Evolutionary conservation across 2,329 filamentous ascomycete genomes (phyloP).

Genomic region (Neonectria punicea): DNA sequence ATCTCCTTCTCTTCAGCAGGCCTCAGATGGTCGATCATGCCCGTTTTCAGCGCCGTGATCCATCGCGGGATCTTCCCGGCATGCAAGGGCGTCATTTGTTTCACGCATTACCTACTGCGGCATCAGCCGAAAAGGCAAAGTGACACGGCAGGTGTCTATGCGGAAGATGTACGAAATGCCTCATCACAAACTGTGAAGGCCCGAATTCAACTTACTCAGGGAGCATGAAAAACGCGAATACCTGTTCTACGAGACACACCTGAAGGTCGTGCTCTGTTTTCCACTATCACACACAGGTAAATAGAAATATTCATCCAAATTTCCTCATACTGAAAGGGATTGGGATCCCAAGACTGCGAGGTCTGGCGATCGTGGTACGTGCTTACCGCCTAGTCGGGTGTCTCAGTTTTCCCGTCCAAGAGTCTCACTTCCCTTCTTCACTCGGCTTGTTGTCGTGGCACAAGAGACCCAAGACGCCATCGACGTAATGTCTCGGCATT

Average conservation of each 20-base stretch:
- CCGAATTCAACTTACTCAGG: not conserved
- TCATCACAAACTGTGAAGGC: too few species aligned
- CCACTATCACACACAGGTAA: not conserved
- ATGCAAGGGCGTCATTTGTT: not conserved
- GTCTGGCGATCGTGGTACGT: not conserved
- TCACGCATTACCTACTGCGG: not conserved
- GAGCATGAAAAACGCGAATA: too few species aligned
- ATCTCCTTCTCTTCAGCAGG: not conserved
- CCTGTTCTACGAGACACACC: too few species aligned
- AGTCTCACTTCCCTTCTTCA: not conserved
- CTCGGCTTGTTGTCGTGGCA: not conserved
- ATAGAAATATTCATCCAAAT: not conserved
- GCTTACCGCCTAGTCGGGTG: not conserved
- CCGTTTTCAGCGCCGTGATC: not conserved
- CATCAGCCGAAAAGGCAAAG: not conserved
- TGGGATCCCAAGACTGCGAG: too few species aligned
- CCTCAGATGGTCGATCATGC: not conserved
- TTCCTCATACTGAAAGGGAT: too few species aligned
- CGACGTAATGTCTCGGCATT: not conserved
- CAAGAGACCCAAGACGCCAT: not conserved
- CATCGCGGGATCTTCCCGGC: not conserved
- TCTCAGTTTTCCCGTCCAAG: not conserved
- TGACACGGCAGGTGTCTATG: not conserved
- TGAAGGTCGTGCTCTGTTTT: too few species aligned
- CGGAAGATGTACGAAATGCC: not conserved